phyloP scores from a whole-genome alignment of 345 rosid genomes.

The Citrus maxima region DNA sequence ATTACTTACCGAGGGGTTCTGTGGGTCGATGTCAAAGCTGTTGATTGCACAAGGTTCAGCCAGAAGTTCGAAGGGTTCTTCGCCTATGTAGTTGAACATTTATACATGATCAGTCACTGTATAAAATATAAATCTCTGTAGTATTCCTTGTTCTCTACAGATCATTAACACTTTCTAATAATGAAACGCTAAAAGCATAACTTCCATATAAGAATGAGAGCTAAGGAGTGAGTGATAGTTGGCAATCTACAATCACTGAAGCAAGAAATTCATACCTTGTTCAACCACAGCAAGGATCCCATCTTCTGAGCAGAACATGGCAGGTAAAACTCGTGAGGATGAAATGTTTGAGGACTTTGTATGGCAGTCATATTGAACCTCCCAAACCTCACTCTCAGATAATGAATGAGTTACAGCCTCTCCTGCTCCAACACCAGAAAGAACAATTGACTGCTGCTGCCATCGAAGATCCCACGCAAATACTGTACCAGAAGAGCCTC shows the following conservation, averaged over 20 bases:
- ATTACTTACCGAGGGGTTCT: constrained; percentile 69
- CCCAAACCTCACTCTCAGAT: constrained; percentile 93
- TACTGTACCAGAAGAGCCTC: constrained; percentile 79
- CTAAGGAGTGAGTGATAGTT: too few relatives aligned
- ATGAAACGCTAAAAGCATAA: background rate
- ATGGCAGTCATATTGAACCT: constrained; percentile 68
- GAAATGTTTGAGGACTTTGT: constrained; percentile 49
- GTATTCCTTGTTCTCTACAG: background rate
- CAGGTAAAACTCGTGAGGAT: constrained; percentile 70
- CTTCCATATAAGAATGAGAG: background rate
- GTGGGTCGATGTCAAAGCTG: constrained; percentile 82
- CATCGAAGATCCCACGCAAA: constrained; percentile 91
- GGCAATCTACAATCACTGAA: background rate
- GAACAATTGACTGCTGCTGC: constrained; percentile 62
- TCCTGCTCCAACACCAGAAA: constrained; percentile 53
- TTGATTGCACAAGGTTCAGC: constrained; percentile 93
- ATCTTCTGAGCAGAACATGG: constrained; percentile 89
- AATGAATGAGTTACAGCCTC: constrained; percentile 33
- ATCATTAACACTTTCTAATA: background rate
- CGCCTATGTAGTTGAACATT: constrained; percentile 39
- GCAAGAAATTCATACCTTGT: constrained; percentile 49
- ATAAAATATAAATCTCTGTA: background rate
- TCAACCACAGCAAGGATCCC: constrained; percentile 80
- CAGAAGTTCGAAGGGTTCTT: constrained; percentile 67
- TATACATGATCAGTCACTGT: background rate